Evolutionary conservation across 2,329 filamentous ascomycete species (phyloP).

Genomic region (Apiospora malaysiana): DNA sequence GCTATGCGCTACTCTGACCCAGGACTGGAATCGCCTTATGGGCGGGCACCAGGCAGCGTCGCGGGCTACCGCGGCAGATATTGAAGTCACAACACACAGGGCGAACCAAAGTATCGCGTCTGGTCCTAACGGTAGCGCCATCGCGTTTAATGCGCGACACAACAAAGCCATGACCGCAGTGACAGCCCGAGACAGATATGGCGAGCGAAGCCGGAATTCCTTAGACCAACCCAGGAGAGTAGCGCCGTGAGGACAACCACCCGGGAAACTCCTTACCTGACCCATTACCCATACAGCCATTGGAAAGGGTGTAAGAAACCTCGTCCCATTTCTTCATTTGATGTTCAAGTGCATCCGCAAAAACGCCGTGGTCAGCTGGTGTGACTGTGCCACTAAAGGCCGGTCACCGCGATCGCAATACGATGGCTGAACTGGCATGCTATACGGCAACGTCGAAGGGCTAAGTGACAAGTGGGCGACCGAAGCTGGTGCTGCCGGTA

Average conservation of each 20-base stretch:
- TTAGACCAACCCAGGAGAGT: background rate
- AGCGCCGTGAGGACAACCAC: background rate
- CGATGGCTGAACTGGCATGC: background rate
- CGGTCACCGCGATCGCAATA: background rate
- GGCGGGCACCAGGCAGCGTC: background rate
- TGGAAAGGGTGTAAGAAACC: background rate
- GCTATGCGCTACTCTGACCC: background rate
- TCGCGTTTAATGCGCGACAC: too few species aligned
- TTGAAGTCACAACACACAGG: background rate
- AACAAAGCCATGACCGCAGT: background rate
- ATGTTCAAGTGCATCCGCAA: background rate
- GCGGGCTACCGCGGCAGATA: background rate
- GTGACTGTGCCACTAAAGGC: background rate
- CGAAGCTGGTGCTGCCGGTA: too few species aligned
- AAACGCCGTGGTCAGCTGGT: background rate
- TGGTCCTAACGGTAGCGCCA: background rate
- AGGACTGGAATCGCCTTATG: background rate
- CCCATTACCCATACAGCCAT: background rate
- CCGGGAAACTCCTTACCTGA: background rate
- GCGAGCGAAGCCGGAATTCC: background rate
- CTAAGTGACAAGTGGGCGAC: background rate
- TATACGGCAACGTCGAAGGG: background rate
- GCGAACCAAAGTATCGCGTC: background rate
- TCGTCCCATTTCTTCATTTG: background rate
- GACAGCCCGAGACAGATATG: background rate